Base-by-base conservation (phyloP, 2,329 filamentous ascomycete species). In the Pseudocercospora vitis region DNA sequence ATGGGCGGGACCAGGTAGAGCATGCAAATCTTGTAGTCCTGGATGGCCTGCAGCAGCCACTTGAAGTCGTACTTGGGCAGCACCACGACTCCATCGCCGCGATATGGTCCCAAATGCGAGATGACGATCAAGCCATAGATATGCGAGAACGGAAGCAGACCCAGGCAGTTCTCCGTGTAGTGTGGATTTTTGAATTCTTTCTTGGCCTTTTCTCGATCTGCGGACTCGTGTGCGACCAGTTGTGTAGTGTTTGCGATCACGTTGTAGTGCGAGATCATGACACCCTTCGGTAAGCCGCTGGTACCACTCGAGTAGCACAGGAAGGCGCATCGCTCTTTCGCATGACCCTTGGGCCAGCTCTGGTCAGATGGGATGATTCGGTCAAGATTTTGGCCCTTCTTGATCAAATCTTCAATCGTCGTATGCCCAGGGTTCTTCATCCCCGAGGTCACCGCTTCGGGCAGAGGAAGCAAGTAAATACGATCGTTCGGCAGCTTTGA, bases 221-320 rank as follows among this genome's bases (percentile, higher is more conserved):
- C 63, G 26, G 72, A 68, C 37, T 86, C 82, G 56, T 72, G 83
- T 0, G 77, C 66, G 5, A 65, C 66, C 50, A 85, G 77, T 67
- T 91, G 87, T 42, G 90, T 65, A 0, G 83, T 80, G 65, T 91
- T 92, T 48, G 88, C 81, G 44, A 92, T 91, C 37, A 91, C 85
- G 60, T 92, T 92, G 31, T 74, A 74, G 67, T 92, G 88, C 3
- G 87, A 88, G 55, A 92, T 88, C 84, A 89, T 90, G 49, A 91
- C 88, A 39, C 87, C 88, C 47, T 70, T 70, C 2, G 88, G 88
- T 31, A 91, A 73, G 2, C 88, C 88, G 8, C 87, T 91, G 1
- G 88, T 92, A 16, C 88, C 88, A 67, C 85, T 89, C 0, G 86
- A 90, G 69, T 89, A 91, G 73, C 87, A 91, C 39, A 95, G 76